Percentiles rank a stretch among this genome's conserved stretches.
phyloP scores from a whole-genome alignment of 805 yeast species.

The Ogataea methanolica region DNA sequence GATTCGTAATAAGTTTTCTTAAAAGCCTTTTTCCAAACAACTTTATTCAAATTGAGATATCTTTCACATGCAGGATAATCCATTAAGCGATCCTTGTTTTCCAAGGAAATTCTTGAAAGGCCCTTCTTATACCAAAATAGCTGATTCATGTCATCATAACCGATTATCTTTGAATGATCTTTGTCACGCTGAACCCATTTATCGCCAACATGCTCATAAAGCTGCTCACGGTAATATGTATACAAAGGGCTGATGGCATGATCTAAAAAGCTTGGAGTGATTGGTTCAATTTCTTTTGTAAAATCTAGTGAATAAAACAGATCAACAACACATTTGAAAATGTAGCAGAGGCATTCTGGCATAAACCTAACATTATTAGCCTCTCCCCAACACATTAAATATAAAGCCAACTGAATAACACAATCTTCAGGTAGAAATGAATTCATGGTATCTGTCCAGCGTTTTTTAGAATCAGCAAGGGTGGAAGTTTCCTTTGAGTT shows the following conservation, averaged over 20 bases:
- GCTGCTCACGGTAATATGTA: conserved; percentile 50
- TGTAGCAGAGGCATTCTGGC: conserved; percentile 86
- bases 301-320: conserved; percentile 48
- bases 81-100: conserved; percentile 42
- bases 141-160: conserved; percentile 89
- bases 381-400: conserved; percentile 83
- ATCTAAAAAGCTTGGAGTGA: conserved; percentile 47
- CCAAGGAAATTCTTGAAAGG: conserved; percentile 48
- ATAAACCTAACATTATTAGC: conserved; percentile 80
- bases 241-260: conserved; percentile 74
- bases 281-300: conserved; percentile 26
- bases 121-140: conserved; percentile 80
- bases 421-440: conserved; percentile 48
- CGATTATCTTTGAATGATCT: conserved; percentile 68
- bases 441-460: conserved; percentile 51
- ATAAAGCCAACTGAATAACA: conserved; percentile 61
- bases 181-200: conserved; percentile 44
- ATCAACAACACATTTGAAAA: conserved; percentile 77
- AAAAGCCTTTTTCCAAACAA: conserved; percentile 65
- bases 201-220: conserved; percentile 41
- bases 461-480: conserved; percentile 40
- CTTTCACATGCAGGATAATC: conserved; percentile 52
- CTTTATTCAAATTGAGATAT: conserved; percentile 46
- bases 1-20: conserved; percentile 71
- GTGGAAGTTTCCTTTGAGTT: conserved; percentile 18